Base-by-base conservation (phyloP, 1,139 yeast genomes). In the Candida pseudocylindracea region DNA sequence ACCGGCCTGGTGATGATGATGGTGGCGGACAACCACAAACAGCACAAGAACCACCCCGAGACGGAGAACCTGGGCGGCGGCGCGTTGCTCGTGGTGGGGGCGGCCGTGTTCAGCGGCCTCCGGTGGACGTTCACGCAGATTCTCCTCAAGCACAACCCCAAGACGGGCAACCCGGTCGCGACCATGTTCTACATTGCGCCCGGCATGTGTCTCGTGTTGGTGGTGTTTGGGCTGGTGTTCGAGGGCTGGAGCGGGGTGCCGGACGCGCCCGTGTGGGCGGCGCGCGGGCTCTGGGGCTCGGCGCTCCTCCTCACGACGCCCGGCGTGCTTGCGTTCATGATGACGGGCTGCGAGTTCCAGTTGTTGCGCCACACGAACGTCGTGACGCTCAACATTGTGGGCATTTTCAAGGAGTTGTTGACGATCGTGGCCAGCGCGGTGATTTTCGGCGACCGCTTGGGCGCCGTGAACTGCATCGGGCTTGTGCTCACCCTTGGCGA, bases 41-140 rank as follows among this genome's bases (percentile, higher is more conserved):
- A 27, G 15, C 10, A 10, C 10, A 39, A 35, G 4, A 30, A 35
- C 10, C 35, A 41, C 3, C 36, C 35, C 24, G 10, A 30, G 26
- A 26, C 28, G 5, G 12, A 27, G 8, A 26, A 20, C 3, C 29
- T 8, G 2, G 32, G 27, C 24, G 41, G 40, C 11, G 96, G 95
- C 3, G 69, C 81, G 29, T 37, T 70, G 8, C 55, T 83, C 32
- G 95, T 85, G 2, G 51, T 88, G 26, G 51, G 68, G 2, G 88
- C 94, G 4, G 70, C 93, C 4, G 63, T 76, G 48, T 64, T 81
- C 53, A 75, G 92, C 15, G 98, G 98, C 1, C 55, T 88, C 34
- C 63, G 98, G 41, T 88, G 98, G 98, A 85, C 93, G 1, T 67
- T 83, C 41, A 83, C 96, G 3, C 96, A 88, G 48, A 50, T 88